Conservation (phyloP, 441 rosid species). For the Euphorbia schlechtendalii region DNA sequence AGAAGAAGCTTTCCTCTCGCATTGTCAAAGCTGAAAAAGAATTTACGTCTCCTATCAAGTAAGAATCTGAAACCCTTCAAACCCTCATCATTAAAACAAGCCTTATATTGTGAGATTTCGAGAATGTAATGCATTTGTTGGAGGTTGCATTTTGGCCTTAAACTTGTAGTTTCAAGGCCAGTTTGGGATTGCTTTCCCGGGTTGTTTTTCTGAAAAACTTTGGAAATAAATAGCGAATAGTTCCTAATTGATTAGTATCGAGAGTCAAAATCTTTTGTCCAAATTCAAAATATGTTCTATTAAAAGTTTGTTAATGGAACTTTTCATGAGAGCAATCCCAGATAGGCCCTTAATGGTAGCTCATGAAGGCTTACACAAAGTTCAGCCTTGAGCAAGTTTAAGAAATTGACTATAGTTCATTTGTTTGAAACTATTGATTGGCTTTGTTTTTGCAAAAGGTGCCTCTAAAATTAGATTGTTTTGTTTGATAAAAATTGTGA, state of each 20-base stretch:
- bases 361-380: neutral
- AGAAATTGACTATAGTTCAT: neutral
- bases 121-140: neutral
- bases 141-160: neutral
- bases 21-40: slow-evolving; percentile 22
- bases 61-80: slow-evolving; percentile 17
- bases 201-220: too few species aligned
- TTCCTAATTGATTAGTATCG: too few species aligned
- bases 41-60: slow-evolving; percentile 51
- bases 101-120: neutral
- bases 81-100: neutral
- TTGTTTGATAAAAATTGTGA: neutral
- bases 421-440: neutral
- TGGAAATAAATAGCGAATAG: too few species aligned
- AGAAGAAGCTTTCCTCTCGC: slow-evolving; percentile 47
- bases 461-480: neutral
- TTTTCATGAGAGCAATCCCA: too few species aligned
- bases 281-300: too few species aligned
- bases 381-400: neutral
- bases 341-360: neutral
- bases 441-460: slow-evolving; percentile 1
- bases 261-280: too few species aligned
- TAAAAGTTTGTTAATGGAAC: too few species aligned
- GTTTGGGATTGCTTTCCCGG: too few species aligned
- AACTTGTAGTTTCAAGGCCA: neutral